These are phyloP conservation scores for Penicillium brasilianum DNA, from an alignment of 2,329 filamentous ascomycete genomes.

Conservation along the genomic window DNA sequence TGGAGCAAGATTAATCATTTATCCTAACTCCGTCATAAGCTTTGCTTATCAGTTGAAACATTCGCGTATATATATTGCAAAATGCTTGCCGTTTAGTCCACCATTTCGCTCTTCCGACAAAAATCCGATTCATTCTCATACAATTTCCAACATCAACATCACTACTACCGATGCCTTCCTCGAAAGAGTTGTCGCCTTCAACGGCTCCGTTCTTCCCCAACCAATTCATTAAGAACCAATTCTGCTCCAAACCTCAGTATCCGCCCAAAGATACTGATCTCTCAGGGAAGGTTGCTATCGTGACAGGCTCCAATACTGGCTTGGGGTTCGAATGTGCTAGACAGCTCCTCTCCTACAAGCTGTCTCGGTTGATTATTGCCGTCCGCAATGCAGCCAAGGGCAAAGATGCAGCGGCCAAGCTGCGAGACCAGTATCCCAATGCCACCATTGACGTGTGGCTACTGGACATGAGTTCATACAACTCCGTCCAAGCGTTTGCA, in stretches of 20 bases:
- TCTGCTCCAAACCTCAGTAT: conserved; percentile 8
- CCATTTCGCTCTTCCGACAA: too few relatives aligned
- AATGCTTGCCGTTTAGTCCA: too few relatives aligned
- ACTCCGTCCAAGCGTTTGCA: conserved; percentile 52
- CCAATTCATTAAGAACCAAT: conserved; percentile 22
- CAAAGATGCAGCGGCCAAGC: conserved; percentile 44
- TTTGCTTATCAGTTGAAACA: too few relatives aligned
- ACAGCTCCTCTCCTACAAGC: conserved; percentile 47
- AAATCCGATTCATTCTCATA: too few relatives aligned
- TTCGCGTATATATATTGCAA: too few relatives aligned
- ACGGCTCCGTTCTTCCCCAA: conserved; percentile 19
- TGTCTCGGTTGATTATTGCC: conserved; percentile 54
- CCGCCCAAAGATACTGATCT: conserved; percentile 14
- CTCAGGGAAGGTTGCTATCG: conserved; percentile 49
- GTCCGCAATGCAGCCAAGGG: conserved; percentile 54
- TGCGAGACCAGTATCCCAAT: conserved; percentile 38
- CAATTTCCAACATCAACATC: too few relatives aligned
- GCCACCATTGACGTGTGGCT: conserved; percentile 56
- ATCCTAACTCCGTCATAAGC: neutral
- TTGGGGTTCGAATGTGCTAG: conserved; percentile 54
- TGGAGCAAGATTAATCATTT: neutral
- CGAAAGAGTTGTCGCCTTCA: conserved; percentile 12
- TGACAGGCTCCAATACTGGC: conserved; percentile 58
- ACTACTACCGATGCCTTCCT: conserved; percentile 17
- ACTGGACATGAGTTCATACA: conserved; percentile 56